Evolutionary conservation across 352 stramenopile genomes (phyloP).

Genomic region (Phytophthora chlamydospora): DNA sequence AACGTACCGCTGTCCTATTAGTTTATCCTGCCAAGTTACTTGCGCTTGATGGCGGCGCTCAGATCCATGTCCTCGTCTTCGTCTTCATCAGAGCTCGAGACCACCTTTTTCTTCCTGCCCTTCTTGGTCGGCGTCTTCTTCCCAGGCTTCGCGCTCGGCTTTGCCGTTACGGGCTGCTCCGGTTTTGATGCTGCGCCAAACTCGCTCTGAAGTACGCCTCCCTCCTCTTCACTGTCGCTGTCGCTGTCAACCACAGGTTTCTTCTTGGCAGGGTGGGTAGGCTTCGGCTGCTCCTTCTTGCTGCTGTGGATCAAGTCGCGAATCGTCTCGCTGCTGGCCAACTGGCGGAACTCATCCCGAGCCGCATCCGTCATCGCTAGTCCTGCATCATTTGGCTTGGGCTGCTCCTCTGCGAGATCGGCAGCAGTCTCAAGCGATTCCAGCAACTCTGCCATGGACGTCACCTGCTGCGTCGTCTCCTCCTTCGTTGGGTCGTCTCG

Average conservation of each 20-base stretch:
- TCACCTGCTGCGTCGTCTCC: conserved; percentile 58
- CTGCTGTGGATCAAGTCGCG: conserved; percentile 49
- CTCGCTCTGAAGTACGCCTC: conserved; percentile 77
- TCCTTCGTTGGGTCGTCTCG: conserved; percentile 64
- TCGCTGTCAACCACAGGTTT: conserved; percentile 42
- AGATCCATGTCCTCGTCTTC: conserved; percentile 70
- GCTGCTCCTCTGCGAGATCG: conserved; percentile 30
- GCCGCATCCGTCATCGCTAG: conserved; percentile 38
- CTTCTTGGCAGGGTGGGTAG: conserved; percentile 18
- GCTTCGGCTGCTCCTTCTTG: conserved; percentile 26
- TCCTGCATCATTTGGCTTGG: conserved; percentile 9
- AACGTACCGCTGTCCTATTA: conserved; percentile 36
- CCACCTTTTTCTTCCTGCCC: conserved; percentile 48
- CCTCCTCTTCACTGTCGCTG: conserved; percentile 78
- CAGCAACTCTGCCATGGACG: conserved; percentile 77
- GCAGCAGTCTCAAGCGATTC: conserved; percentile 74
- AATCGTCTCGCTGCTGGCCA: conserved; percentile 57
- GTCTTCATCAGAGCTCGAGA: conserved; percentile 53
- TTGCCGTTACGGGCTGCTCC: conserved; percentile 19
- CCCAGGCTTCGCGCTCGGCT: conserved; percentile 11
- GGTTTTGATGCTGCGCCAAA: conserved; percentile 39
- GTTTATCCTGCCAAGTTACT: conserved; percentile 40
- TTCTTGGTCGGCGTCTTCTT: conserved; percentile 37
- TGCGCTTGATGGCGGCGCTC: conserved; percentile 78
- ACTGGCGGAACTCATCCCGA: conserved; percentile 64